These are phyloP conservation scores for Lichtheimia corymbifera DNA, from an alignment of 371 early-diverging fungal species.

Conservation along the genomic window DNA sequence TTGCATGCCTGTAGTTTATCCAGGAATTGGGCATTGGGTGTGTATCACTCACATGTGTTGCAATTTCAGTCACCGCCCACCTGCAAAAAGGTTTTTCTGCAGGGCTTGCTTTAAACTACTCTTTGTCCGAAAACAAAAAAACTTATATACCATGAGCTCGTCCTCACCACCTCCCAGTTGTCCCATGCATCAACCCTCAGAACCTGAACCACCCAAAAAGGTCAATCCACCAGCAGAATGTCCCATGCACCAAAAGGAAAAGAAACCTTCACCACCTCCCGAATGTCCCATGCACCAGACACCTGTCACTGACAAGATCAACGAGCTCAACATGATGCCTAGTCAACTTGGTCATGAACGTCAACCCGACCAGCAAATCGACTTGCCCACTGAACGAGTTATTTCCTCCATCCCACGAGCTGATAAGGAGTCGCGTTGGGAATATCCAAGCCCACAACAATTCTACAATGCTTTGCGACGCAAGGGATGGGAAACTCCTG, in stretches of 20 bases:
- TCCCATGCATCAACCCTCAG: constrained; percentile 51
- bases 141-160: background rate
- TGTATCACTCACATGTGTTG: too few species aligned
- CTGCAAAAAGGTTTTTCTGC: too few species aligned
- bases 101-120: too few species aligned
- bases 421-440: constrained; percentile 69
- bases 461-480: constrained; percentile 95
- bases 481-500: constrained; percentile 92
- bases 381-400: constrained; percentile 74
- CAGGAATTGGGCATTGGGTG: too few species aligned
- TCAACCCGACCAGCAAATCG: constrained; percentile 63
- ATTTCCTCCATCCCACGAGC: constrained; percentile 65
- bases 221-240: constrained; percentile 41
- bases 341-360: constrained; percentile 61
- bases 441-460: constrained; percentile 94
- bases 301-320: constrained; percentile 44
- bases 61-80: too few species aligned
- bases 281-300: constrained; percentile 58
- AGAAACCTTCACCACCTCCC: constrained; percentile 34
- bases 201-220: constrained; percentile 15
- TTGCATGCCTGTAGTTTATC: too few species aligned
- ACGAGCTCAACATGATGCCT: constrained; percentile 89
- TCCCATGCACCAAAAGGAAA: constrained; percentile 51
- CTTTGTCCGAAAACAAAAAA: too few species aligned
- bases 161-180: constrained; percentile 45